Conservation (phyloP, 805 yeast genomes). For the Debaryomyces tyrocola region DNA sequence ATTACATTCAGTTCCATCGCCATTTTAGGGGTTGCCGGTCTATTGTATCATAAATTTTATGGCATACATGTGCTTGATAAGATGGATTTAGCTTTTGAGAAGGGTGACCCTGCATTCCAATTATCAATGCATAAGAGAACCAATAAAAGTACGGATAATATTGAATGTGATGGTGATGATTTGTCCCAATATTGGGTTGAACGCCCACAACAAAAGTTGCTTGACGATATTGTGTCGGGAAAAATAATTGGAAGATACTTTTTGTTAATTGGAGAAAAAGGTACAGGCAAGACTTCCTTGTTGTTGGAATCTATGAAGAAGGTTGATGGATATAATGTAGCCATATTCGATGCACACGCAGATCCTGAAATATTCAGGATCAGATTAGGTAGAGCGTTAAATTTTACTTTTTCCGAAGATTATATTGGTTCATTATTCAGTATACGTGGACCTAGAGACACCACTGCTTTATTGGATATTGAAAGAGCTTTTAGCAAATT, state of each 20-base stretch:
- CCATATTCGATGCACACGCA: constrained; percentile 78
- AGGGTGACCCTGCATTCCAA: constrained; percentile 64
- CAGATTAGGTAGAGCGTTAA: constrained; percentile 71
- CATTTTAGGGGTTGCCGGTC: constrained; percentile 70
- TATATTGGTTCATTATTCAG: constrained; percentile 80
- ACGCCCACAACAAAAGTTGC: constrained; percentile 62
- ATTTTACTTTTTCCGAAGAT: constrained; percentile 75
- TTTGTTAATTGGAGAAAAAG: constrained; percentile 77
- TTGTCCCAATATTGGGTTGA: constrained; percentile 55
- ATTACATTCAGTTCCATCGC: constrained; percentile 69
- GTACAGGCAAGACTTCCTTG: constrained; percentile 82
- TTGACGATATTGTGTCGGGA: constrained; percentile 69
- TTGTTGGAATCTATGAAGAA: constrained; percentile 68
- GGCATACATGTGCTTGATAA: constrained; percentile 58
- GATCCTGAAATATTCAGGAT: constrained; percentile 82
- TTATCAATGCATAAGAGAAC: constrained; percentile 53
- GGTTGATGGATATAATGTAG: constrained; percentile 61
- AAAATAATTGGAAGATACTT: constrained; percentile 66
- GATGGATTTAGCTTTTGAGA: constrained; percentile 65
- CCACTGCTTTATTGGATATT: constrained; percentile 77
- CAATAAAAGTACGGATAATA: constrained; percentile 24
- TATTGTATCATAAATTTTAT: constrained; percentile 66
- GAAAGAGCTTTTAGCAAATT: constrained; percentile 78
- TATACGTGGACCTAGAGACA: constrained; percentile 81
- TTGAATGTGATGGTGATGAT: constrained; percentile 23